Evolutionary conservation across 352 stramenopile species (phyloP).

Genomic region (Pythium brassicae): DNA sequence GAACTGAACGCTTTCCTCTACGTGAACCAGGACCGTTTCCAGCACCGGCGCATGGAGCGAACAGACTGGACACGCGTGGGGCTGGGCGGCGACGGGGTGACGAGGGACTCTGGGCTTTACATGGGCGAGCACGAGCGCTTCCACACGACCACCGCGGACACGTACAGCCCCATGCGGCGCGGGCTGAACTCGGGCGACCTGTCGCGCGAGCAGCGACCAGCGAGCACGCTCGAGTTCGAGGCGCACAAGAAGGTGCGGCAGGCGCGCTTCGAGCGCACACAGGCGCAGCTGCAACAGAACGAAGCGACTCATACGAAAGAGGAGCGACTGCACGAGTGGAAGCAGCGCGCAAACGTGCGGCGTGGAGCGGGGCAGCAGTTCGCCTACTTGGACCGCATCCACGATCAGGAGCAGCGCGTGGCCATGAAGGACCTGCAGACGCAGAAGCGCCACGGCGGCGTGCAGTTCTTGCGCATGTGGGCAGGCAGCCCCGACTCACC

Average conservation of each 20-base stretch:
- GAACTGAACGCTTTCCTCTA: conserved; percentile 22
- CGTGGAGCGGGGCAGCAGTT: conserved; percentile 46
- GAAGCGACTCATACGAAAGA: conserved; percentile 22
- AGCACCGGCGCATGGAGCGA: conserved; percentile 42
- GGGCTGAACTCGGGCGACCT: conserved; percentile 33
- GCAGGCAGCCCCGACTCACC: conserved; percentile 71
- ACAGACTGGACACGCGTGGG: conserved; percentile 83
- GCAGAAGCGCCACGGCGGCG: conserved; percentile 63
- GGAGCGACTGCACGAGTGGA: conserved; percentile 49
- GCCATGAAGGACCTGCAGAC: conserved; percentile 48
- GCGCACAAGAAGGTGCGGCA: conserved; percentile 25
- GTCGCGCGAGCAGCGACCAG: conserved; percentile 27
- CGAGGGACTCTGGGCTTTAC: conserved; percentile 41
- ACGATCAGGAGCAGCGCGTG: conserved; percentile 53
- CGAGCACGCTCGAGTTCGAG: conserved; percentile 29
- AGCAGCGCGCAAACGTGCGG: conserved; percentile 40
- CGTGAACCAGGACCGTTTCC: conserved; percentile 51
- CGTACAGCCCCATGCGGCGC: conserved; percentile 51
- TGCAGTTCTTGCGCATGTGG: conserved; percentile 76
- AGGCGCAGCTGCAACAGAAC: conserved; percentile 32
- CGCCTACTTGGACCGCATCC: conserved; percentile 51
- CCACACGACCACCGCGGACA: conserved; percentile 36
- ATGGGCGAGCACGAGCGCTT: conserved; percentile 42
- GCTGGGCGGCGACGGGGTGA: conserved; percentile 54
- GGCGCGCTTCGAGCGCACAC: conserved; percentile 39